Evolutionary conservation across 2,329 filamentous ascomycete genomes (phyloP).

Genomic region (Neofusicoccum parvum): DNA sequence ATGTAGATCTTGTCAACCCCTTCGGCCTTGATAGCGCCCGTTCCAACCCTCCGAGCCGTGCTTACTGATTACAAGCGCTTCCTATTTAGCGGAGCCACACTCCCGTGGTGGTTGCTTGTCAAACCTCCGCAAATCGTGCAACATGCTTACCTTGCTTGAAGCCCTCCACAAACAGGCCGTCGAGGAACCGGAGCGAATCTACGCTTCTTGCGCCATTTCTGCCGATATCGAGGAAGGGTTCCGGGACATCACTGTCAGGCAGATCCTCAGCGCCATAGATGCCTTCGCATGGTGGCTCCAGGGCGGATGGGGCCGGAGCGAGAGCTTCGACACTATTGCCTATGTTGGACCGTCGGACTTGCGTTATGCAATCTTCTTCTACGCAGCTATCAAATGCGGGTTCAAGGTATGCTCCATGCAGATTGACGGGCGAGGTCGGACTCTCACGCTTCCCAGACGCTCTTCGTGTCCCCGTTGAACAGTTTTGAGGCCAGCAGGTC

Average conservation of each 20-base stretch:
- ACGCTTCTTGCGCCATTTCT: not conserved
- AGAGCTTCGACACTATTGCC: not conserved
- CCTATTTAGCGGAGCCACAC: not conserved
- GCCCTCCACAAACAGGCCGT: not conserved
- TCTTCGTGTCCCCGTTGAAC: slow-evolving; percentile 27
- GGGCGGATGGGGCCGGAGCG: not conserved
- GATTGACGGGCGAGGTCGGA: not conserved
- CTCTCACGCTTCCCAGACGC: not conserved
- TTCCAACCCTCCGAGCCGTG: no score
- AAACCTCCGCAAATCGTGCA: not conserved
- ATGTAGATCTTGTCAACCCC: not conserved
- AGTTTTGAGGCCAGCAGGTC: slow-evolving; percentile 21
- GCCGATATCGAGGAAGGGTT: not conserved
- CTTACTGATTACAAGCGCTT: no score
- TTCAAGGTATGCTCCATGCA: slow-evolving; percentile 25
- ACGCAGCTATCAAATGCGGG: slow-evolving; percentile 29
- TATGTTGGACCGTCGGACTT: not conserved
- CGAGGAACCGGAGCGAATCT: not conserved
- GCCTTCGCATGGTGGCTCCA: not conserved
- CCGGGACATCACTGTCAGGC: not conserved
- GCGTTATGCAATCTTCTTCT: slow-evolving; percentile 19
- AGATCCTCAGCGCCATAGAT: not conserved
- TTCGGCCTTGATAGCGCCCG: no score
- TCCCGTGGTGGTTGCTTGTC: not conserved
- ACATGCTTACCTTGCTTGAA: not conserved